phyloP scores from a whole-genome alignment of 305 asterid species.

The Caryopteris hybrid region DNA sequence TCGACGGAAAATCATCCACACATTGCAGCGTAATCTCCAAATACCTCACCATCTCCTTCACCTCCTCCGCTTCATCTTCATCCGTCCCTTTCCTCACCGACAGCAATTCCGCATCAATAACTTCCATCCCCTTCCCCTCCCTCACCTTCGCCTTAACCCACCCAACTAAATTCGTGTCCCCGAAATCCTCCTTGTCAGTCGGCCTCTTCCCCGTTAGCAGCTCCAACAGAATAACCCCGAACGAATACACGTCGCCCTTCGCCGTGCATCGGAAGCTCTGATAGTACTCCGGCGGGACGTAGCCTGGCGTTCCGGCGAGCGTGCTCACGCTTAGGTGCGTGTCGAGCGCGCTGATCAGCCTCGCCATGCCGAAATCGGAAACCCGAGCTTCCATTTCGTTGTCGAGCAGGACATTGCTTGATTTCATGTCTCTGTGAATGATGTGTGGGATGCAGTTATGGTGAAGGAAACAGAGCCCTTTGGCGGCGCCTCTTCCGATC shows the following conservation, averaged over 20 bases:
- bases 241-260: conserved; percentile 82
- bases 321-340: conserved; percentile 88
- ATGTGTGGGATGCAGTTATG: conserved; percentile 93
- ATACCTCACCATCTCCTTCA: conserved; percentile 86
- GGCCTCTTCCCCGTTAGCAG: conserved; percentile 85
- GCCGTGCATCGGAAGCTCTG: conserved; percentile 94
- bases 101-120: conserved; percentile 54
- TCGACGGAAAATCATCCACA: conserved; percentile 92
- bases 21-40: conserved; percentile 76
- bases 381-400: conserved; percentile 80
- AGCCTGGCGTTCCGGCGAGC: conserved; percentile 86
- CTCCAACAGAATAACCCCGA: conserved; percentile 78
- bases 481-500: conserved; percentile 85
- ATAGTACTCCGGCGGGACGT: conserved; percentile 86
- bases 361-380: conserved; percentile 92
- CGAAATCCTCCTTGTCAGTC: conserved; percentile 91
- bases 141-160: conserved; percentile 93
- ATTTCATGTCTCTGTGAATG: conserved; percentile 89
- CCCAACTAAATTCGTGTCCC: conserved; percentile 92
- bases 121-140: conserved; percentile 89
- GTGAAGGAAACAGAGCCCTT: conserved; percentile 87
- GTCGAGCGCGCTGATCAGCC: conserved; percentile 84
- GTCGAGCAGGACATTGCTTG: conserved; percentile 81
- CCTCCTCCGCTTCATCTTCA: conserved; percentile 63
- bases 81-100: conserved; percentile 40